Base-by-base conservation (phyloP, 306 rosid species). In the Ziziphus jujuba region DNA sequence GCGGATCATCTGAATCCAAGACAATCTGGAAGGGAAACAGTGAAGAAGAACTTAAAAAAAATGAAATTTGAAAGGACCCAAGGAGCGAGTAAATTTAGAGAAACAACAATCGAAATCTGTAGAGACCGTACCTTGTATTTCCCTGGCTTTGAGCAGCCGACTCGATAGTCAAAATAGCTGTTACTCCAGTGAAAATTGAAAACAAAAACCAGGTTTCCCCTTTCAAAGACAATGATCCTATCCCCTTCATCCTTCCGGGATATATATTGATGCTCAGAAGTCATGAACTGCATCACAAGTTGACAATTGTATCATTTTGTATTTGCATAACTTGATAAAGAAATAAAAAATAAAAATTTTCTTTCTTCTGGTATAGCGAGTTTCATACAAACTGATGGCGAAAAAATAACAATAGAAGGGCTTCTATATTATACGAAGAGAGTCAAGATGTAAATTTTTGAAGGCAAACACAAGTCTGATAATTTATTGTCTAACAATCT, bases 111-210 rank as follows among this genome's bases (percentile, higher is more conserved):
- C 7, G 20, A 67, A 17, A n/a, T 50, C 28, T 43, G 17, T 10
- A 31, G 52, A 72, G 36, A 63, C 9, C 34, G 64, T 85, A 95
- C 99, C 95, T 84, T 88, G 56, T 95, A 95, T 62, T 95, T 95
- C 76, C 99, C 99, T 11, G 92, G 85, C 89, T 75, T 74, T 66
- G 48, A 80, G 82, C 99, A 95, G 80, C 97, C 99, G 35, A 90
- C 71, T 70, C 81, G 80, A 82, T 91, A 85, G 84, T 90, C 92
- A 5, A 81, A 85, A 77, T 88, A 90, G 82, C 99, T 95, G 62
- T 87, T 88, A 70, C 31, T 63, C 95, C 99, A 95, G 70, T 90
- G 99, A 74, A 95, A 95, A 73, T 95, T 95, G 81, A 95, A 95
- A 73, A 95, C 95, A 77, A 95, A 95, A 53, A 95, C 76, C 20